A percentile compares a stretch with the other conserved stretches of the same genome.
Evolutionary conservation across 73 alveolate genomes (phyloP).

Genomic region (Paramecium caudatum): DNA sequence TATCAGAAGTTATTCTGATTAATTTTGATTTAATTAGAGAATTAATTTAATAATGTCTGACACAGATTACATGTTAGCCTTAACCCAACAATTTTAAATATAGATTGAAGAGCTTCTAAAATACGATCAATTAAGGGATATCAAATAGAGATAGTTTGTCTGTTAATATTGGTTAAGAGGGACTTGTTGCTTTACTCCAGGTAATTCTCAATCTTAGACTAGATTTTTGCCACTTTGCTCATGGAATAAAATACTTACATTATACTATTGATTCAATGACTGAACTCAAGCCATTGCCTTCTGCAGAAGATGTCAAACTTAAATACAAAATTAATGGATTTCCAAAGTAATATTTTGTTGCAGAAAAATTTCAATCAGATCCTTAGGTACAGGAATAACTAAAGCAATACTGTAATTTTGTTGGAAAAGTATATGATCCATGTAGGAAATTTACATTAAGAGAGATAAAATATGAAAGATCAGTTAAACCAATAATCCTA

Average conservation of each 20-base stretch:
- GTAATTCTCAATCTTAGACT: neutral
- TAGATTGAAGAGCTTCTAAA: neutral
- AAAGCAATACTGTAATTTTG: neutral
- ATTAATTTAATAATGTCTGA: slow-evolving; percentile 8
- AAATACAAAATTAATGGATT: slow-evolving; percentile 22
- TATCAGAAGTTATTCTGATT: too few relatives aligned
- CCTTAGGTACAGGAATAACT: slow-evolving; percentile 16
- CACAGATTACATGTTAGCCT: neutral
- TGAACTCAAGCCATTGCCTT: neutral
- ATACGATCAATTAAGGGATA: neutral
- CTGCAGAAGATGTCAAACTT: neutral
- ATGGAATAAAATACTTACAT: slow-evolving; percentile 31
- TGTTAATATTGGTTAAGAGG: slow-evolving; percentile 62
- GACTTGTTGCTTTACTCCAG: slow-evolving; percentile 30
- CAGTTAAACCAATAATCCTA: neutral
- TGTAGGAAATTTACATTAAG: neutral
- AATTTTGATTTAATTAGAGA: too few relatives aligned
- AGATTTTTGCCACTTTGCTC: slow-evolving; percentile 56
- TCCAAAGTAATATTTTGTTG: neutral
- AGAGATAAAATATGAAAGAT: slow-evolving; percentile 10
- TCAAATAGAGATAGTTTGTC: neutral
- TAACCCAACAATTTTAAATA: neutral
- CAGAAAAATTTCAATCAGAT: slow-evolving; percentile 14
- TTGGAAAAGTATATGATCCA: slow-evolving; percentile 45
- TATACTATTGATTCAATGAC: neutral